Percentiles rank a stretch among this genome's conserved stretches.
Conservation (phyloP, 768 basidiomycete genomes). For the Pulveroboletus sp. region DNA sequence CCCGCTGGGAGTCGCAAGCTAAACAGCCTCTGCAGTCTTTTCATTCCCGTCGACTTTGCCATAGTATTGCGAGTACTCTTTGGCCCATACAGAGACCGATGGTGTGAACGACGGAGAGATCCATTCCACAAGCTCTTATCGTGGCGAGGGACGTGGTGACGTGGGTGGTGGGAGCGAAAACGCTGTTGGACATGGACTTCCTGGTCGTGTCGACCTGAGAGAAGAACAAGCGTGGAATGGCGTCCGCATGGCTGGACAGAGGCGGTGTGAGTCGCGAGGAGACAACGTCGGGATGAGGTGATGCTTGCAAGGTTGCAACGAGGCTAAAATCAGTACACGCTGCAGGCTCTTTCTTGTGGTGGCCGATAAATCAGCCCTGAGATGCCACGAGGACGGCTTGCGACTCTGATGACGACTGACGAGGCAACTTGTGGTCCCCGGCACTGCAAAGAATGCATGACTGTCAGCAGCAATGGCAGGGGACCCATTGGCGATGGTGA, state of each 20-base stretch:
- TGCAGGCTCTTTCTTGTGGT: constrained; percentile 26
- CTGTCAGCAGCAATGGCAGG: constrained; percentile 30
- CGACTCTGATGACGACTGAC: constrained; percentile 29
- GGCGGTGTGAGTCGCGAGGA: constrained; percentile 24
- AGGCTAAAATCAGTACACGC: constrained; percentile 29
- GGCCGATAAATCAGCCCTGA: constrained; percentile 30
- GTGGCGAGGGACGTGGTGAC: constrained; percentile 30
- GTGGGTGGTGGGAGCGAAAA: constrained; percentile 18
- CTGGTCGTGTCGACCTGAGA: constrained; percentile 14
- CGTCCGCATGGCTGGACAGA: constrained; percentile 17
- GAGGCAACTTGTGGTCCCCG: constrained; percentile 22
- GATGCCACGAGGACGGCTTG: constrained; percentile 28
- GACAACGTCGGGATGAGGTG: constrained; percentile 24
- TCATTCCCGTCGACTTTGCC: constrained; percentile 32
- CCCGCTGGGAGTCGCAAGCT: too few species aligned
- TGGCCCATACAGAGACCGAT: constrained; percentile 18
- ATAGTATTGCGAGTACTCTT: constrained; percentile 14
- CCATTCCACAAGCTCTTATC: constrained; percentile 26
- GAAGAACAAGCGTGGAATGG: constrained; percentile 17
- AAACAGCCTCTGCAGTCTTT: too few species aligned
- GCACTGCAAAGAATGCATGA: constrained; percentile 30
- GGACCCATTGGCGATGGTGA: constrained; percentile 22
- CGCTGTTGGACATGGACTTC: constrained; percentile 13
- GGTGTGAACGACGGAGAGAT: constrained; percentile 16
- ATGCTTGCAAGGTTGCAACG: constrained; percentile 25